Evolutionary conservation across 768 basidiomycete species (phyloP), one percentile per base, ranked within the genome.

Genomic region (Hemileccinum impolitum): DNA sequence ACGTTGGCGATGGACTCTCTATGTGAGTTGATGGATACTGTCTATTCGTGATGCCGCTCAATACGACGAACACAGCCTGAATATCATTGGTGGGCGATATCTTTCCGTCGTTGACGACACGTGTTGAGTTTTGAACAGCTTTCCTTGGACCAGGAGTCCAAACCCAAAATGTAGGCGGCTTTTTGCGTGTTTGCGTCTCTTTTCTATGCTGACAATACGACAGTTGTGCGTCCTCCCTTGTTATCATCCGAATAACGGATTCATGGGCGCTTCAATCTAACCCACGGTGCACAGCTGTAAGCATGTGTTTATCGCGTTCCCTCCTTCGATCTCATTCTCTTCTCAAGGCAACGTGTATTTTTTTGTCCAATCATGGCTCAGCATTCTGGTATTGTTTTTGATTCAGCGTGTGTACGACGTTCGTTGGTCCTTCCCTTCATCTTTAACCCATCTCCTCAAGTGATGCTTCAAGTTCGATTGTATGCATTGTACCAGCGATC

Each of bases 1-100:
- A 60, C 14, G 44, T 63, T 1, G 61, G 60, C n/a, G 47, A 63
- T 30, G 47, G 30, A 3, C 19, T 63, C 23, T 47, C 43, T 18
- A 55, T 58, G 61, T 62, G 25, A 52, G 61, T 43, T 14, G 17
- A 18, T 25, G 8, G 19, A 12, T 6, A 5, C 23, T 31, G 2
- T 4, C 10, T 14, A 6, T 45, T 25, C 6, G 1, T 14, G 21
- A 40, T 7, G 13, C 5, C 9, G 40, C 39, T 45, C 3, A 49
- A 42, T 18, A 1, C 9, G 19, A 28, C 1, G 6, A 0, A 3
- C 35, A 8, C 26, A 61, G 60, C 30, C 32, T 60, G 48, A 52
- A 51, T 26, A 23, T 53, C 26, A 32, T 51, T 8, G n/a, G 61
- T 63, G 37, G 7, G 45, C 0, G 3, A 17, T 6, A 0, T 18